A percentile compares a stretch with the other conserved stretches of the same genome.
Conservation (phyloP, 345 rosid genomes). For the Hibiscus syriacus region DNA sequence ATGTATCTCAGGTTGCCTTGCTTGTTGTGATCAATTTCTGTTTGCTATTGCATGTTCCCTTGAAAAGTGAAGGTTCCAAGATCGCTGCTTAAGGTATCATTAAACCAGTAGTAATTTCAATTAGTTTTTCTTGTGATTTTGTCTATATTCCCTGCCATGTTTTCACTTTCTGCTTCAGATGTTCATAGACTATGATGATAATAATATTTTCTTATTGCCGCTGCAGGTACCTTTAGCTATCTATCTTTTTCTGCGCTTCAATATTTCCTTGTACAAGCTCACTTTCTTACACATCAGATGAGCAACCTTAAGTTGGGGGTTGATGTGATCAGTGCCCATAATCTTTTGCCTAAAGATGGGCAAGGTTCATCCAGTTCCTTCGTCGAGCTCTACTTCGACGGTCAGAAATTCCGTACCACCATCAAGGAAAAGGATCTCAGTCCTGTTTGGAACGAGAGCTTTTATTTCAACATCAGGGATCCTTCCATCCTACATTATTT, state of each 20-base stretch:
- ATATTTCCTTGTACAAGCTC: slow-evolving; percentile 6
- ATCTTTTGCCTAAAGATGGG: slow-evolving; percentile 91
- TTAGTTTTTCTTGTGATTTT: background rate
- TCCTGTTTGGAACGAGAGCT: slow-evolving; percentile 97
- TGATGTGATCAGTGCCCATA: slow-evolving; percentile 81
- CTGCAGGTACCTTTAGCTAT: slow-evolving; percentile 30
- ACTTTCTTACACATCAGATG: slow-evolving; percentile 29
- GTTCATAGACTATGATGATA: background rate
- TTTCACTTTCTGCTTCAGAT: background rate
- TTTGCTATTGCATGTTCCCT: background rate
- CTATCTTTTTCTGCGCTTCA: slow-evolving; percentile 3
- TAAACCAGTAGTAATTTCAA: background rate
- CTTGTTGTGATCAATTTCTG: background rate
- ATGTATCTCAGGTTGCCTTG: background rate
- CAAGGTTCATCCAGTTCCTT: slow-evolving; percentile 79
- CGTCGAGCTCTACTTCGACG: slow-evolving; percentile 84
- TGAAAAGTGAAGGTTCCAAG: background rate
- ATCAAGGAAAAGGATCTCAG: slow-evolving; percentile 81
- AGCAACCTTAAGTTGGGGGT: slow-evolving; percentile 82
- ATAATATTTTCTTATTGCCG: background rate
- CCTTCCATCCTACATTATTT: slow-evolving; percentile 72
- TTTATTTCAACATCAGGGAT: slow-evolving; percentile 87
- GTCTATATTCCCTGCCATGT: background rate
- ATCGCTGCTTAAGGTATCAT: slow-evolving; percentile 4
- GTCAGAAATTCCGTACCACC: slow-evolving; percentile 77